Evolutionary conservation across 139 green algal species (phyloP).

Genomic region (Haematococcus sp.): DNA sequence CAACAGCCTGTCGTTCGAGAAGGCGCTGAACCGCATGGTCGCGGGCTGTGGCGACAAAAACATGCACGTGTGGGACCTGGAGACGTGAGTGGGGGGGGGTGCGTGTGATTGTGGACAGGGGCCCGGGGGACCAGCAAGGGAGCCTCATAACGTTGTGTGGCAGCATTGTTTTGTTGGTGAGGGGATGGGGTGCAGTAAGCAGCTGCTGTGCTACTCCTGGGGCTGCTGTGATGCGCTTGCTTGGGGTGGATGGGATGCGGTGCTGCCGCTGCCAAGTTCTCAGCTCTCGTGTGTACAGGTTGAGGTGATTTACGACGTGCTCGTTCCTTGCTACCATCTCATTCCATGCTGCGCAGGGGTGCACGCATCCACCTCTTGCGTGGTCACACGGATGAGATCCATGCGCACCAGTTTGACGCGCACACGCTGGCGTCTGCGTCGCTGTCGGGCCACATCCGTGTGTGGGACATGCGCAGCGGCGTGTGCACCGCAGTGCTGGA

Average conservation of each 20-base stretch:
- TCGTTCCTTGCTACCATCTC: too few relatives aligned
- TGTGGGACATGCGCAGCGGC: slow-evolving; percentile 20
- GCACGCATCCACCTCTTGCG: background rate
- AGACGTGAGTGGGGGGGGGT: slow-evolving; percentile 15
- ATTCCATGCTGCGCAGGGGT: too few relatives aligned
- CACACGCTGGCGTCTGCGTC: slow-evolving; percentile 1
- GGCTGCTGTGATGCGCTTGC: too few relatives aligned
- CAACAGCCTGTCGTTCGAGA: slow-evolving; percentile 21
- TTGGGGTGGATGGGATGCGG: too few relatives aligned
- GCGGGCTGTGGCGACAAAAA: slow-evolving; percentile 10
- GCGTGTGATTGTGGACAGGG: too few relatives aligned
- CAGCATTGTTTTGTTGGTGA: too few relatives aligned
- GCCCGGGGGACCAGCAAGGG: too few relatives aligned
- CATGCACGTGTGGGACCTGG: slow-evolving; percentile 23
- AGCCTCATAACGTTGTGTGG: too few relatives aligned
- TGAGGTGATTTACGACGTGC: background rate
- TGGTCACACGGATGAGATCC: slow-evolving; percentile 10
- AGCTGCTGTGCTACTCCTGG: too few relatives aligned
- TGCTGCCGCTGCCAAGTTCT: too few relatives aligned
- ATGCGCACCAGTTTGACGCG: slow-evolving; percentile 21
- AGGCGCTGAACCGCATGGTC: slow-evolving; percentile 6
- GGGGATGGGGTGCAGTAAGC: too few relatives aligned
- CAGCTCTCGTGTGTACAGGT: background rate
- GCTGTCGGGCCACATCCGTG: slow-evolving; percentile 6
- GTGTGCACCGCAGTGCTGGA: background rate